Evolutionary conservation across 768 basidiomycete genomes (phyloP), one percentile per base, ranked within the genome.

Genomic region (Amanita rimosa): DNA sequence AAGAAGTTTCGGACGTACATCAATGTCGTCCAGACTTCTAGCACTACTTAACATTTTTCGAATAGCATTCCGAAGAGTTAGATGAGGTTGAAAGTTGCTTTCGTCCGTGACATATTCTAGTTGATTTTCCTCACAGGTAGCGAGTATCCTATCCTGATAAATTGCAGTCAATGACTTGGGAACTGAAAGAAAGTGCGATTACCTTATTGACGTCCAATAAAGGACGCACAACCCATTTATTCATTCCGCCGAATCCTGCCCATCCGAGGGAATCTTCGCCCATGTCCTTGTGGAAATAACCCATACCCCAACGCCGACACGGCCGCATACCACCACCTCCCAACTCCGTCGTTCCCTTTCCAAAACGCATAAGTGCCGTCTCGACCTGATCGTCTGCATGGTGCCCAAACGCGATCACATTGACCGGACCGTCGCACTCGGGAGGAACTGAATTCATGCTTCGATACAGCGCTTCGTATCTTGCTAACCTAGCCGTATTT

Each of bases 311-410:
- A 39, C 86, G 71, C 9, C 89, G 73, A 41, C 70, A 66, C 1
- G 65, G 66, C 35, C 73, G 70, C 83, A 91, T 91, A 3, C 83
- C 88, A 9, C 74, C 74, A 0, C 79, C 73, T 0, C 83, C 84
- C 13, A 74, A 48, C 37, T 64, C 58, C 2, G 76, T 70, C 4
- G 80, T 81, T 0, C 82, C 79, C 52, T 63, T 72, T 4, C 76
- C 70, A 13, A 83, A 59, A 4, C 89, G 77, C 71, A 89, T 79
- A 45, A 92, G 64, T 26, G 79, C 72, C 0, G 89, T 92, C 60
- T 92, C 89, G 8, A 90, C 73, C 59, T 91, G 86, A 58, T 92
- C 89, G 58, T 92, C 86, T 3, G 74, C 73, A 58, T 92, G 89
- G 55, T 92, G 89, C 0, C 76, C 89, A 43, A 82, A 72, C 0